Conservation (phyloP, 1,284 basidiomycete species). For the Cutaneotrichosporon sp. region DNA sequence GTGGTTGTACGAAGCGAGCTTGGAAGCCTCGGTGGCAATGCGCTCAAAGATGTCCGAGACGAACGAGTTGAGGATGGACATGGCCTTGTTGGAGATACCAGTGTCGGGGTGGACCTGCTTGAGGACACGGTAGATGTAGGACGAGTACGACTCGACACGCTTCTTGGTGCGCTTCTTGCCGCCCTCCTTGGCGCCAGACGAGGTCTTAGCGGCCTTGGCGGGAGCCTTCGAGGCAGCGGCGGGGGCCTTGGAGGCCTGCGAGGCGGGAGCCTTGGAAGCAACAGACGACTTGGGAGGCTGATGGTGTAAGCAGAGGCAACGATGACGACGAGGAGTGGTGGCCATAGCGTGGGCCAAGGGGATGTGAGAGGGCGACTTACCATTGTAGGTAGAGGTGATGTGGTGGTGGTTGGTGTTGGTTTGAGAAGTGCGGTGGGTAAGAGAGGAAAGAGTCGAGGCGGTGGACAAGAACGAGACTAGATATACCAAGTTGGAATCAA, state of each 20-base stretch:
- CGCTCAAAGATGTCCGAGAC: slow-evolving; percentile 92
- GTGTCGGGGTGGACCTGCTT: slow-evolving; percentile 84
- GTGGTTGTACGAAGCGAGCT: slow-evolving; percentile 87
- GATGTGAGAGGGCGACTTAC: slow-evolving; percentile 7
- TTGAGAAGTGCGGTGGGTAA: background rate
- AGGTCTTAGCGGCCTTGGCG: slow-evolving; percentile 51
- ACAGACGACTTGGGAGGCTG: slow-evolving; percentile 48
- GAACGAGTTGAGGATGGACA: slow-evolving; percentile 89
- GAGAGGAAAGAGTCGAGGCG: background rate
- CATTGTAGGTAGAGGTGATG: slow-evolving; percentile 27
- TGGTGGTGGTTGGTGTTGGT: slow-evolving; percentile 18
- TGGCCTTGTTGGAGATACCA: slow-evolving; percentile 92
- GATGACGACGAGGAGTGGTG: too few species aligned
- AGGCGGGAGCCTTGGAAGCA: slow-evolving; percentile 59
- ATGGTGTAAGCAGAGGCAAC: slow-evolving; percentile 3
- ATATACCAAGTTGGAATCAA: background rate
- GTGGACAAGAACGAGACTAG: background rate
- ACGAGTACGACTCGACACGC: slow-evolving; percentile 82
- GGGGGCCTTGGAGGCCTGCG: slow-evolving; percentile 48
- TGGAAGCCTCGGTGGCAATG: slow-evolving; percentile 85
- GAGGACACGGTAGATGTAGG: slow-evolving; percentile 80
- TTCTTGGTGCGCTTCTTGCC: slow-evolving; percentile 70
- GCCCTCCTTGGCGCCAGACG: slow-evolving; percentile 13
- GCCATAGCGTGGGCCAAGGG: background rate
- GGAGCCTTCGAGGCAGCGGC: slow-evolving; percentile 57